Base-by-base conservation (phyloP, 345 rosid species). In the Xanthoceras sorbifolium region DNA sequence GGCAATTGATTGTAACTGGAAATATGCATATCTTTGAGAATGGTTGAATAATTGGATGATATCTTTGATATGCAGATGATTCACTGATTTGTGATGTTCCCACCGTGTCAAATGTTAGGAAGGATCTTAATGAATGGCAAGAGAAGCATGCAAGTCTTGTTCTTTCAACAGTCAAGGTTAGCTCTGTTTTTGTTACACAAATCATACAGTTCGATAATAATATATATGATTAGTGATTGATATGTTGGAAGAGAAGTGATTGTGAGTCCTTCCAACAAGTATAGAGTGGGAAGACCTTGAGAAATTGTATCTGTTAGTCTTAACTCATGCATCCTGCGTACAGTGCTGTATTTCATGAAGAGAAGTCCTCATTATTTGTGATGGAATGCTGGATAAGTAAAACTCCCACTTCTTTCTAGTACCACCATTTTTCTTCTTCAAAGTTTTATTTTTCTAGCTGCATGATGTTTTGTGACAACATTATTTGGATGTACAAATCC, bases 61-160 rank as follows among this genome's bases (percentile, higher is more conserved):
- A 40, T 28, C 65, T 59, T 79, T n/a, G 11, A 69, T 63, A 6
- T 69, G 67, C 81, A 88, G 94, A 88, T 81, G 90, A 87, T 82
- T 80, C 86, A 9, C 86, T 82, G 38, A 77, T 87, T 75, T 84
- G 84, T 12, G 81, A 88, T 72, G 84, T 87, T 80, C 86, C 90
- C 6, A 64, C 83, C 1, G 79, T 79, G 75, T 88, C 92, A 34
- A 90, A 90, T 76, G 84, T 90, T 50, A 83, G 86, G 64, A 82
- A 87, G 83, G 94, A 90, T 84, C 94, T 87, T 72, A 85, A 85
- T 0, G 88, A 87, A 65, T 88, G 88, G 83, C 91, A 90, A 84
- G 88, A 74, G 73, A 84, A 84, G 75, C 94, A 90, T 73, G 91
- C 90, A 28, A 80, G 76, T 55, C 86, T 90, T 18, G 90, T 90